A percentile compares a stretch with the other conserved stretches of the same genome.
phyloP scores from a whole-genome alignment of 768 basidiomycete genomes.

The Trametes elegans region DNA sequence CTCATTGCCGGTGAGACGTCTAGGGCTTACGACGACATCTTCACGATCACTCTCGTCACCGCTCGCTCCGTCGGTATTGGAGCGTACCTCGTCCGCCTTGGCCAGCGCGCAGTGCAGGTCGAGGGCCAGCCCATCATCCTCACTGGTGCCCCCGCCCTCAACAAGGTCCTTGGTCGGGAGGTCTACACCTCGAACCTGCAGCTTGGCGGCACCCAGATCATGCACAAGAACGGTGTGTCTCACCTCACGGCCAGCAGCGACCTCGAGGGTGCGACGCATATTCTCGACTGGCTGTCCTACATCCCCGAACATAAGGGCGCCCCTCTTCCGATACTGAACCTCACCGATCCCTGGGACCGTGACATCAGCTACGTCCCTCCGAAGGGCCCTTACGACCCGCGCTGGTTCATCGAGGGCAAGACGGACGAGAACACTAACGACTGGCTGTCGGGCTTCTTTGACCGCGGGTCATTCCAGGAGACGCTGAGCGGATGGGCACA shows the following conservation, averaged over 20 bases:
- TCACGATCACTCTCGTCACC: constrained; percentile 98
- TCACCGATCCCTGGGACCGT: constrained; percentile 86
- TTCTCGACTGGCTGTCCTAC: constrained; percentile 93
- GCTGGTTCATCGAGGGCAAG: constrained; percentile 98
- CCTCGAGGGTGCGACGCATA: constrained; percentile 91
- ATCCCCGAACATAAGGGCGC: constrained; percentile 82
- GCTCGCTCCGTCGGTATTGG: constrained; percentile 99
- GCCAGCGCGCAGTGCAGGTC: constrained; percentile 96
- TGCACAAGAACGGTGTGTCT: constrained; percentile 99
- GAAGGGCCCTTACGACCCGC: constrained; percentile 93
- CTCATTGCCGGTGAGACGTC: constrained; percentile 99
- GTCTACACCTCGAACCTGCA: constrained; percentile 99
- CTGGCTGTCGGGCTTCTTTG: constrained; percentile 92
- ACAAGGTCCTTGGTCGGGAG: constrained; percentile 98
- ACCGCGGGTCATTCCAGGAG: constrained; percentile 97
- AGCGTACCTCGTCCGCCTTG: constrained; percentile 96
- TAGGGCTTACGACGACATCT: constrained; percentile 98
- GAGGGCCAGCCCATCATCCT: constrained; percentile 99
- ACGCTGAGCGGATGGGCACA: constrained; percentile 99
- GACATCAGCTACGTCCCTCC: constrained; percentile 87
- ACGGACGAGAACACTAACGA: constrained; percentile 73
- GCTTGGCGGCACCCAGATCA: constrained; percentile 99
- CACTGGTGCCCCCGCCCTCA: constrained; percentile 93
- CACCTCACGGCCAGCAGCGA: constrained; percentile 95
- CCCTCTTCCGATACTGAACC: constrained; percentile 73